Evolutionary conservation across 495 filamentous ascomycete genomes (phyloP).

Genomic region (Annulohypoxylon moriforme): DNA sequence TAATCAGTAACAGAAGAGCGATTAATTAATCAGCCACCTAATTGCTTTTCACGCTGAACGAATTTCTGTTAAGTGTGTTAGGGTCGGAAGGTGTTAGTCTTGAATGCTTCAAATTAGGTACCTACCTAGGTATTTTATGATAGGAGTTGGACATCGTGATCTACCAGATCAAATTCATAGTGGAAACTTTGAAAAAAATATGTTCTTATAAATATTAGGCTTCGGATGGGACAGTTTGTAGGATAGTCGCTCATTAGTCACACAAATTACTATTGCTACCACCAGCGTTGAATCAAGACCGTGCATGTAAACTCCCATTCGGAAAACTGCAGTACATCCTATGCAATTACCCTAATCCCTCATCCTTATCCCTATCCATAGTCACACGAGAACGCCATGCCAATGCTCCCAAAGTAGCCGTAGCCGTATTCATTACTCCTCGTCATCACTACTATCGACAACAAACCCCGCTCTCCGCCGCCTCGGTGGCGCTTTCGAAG

Average conservation of each 20-base stretch:
- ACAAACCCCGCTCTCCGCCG: constrained; percentile 63
- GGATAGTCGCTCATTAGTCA: constrained; percentile 11
- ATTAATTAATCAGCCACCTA: constrained; percentile 14
- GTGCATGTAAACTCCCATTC: not conserved
- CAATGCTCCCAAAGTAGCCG: constrained; percentile 14
- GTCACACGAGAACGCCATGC: constrained; percentile 23
- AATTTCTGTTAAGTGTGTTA: not conserved
- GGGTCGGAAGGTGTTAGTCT: not conserved
- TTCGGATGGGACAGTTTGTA: not conserved
- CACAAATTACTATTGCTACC: not conserved
- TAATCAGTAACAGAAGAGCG: constrained; percentile 27
- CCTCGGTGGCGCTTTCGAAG: constrained; percentile 36
- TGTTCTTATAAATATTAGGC: not conserved
- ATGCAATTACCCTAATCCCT: not conserved
- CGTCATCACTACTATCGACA: constrained; percentile 68
- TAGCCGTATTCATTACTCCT: constrained; percentile 53
- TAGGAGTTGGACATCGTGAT: not conserved
- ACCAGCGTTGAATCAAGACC: not conserved
- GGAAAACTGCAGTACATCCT: not conserved
- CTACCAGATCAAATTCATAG: not conserved
- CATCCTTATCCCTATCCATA: not conserved
- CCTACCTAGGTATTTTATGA: too few species aligned
- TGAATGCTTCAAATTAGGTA: not conserved
- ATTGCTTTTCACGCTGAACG: not conserved
- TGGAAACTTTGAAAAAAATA: not conserved